Percentiles rank a stretch among this genome's conserved stretches.
phyloP scores from a whole-genome alignment of 2,329 filamentous ascomycete species.

The Sclerotiophoma versabilis region DNA sequence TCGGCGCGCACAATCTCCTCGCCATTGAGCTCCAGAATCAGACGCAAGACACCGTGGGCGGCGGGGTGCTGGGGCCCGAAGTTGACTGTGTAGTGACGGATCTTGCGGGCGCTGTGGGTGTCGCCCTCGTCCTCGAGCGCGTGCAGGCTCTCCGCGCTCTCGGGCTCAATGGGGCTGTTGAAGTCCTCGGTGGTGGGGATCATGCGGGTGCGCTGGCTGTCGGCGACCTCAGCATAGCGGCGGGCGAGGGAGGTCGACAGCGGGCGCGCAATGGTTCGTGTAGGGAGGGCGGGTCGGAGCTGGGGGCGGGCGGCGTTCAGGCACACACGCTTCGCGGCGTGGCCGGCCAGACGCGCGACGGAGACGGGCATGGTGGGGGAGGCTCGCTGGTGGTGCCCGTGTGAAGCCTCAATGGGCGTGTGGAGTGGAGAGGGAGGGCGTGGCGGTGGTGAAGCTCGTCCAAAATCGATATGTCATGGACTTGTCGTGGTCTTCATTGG shows the following conservation, averaged over 20 bases:
- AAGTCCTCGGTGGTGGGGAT: slow-evolving; percentile 72
- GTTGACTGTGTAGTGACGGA: slow-evolving; percentile 99
- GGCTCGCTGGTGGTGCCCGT: slow-evolving; percentile 38
- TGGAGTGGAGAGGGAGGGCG: slow-evolving; percentile 40
- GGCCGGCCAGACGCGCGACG: slow-evolving; percentile 75
- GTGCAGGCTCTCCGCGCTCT: slow-evolving; percentile 56
- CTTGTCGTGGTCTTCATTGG: slow-evolving; percentile 35
- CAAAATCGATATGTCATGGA: slow-evolving; percentile 39
- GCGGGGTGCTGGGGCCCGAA: slow-evolving; percentile 98
- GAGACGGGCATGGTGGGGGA: slow-evolving; percentile 69
- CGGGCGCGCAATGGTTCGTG: slow-evolving; percentile 61
- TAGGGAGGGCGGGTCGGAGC: slow-evolving; percentile 46
- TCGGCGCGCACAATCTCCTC: slow-evolving; percentile 97
- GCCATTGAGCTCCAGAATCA: slow-evolving; percentile 97
- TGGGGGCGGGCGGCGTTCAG: slow-evolving; percentile 59
- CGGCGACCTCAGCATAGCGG: slow-evolving; percentile 65
- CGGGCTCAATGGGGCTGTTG: slow-evolving; percentile 54
- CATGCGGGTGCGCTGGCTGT: slow-evolving; percentile 63
- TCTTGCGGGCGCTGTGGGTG: slow-evolving; percentile 71
- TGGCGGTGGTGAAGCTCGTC: slow-evolving; percentile 36
- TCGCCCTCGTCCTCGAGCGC: slow-evolving; percentile 54
- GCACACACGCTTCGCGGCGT: slow-evolving; percentile 72
- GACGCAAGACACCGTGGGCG: slow-evolving; percentile 94
- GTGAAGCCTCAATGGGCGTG: slow-evolving; percentile 45
- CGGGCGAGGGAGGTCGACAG: slow-evolving; percentile 72